Base-by-base conservation (phyloP, 2,329 filamentous ascomycete genomes). In the Cercospora brassicicola region DNA sequence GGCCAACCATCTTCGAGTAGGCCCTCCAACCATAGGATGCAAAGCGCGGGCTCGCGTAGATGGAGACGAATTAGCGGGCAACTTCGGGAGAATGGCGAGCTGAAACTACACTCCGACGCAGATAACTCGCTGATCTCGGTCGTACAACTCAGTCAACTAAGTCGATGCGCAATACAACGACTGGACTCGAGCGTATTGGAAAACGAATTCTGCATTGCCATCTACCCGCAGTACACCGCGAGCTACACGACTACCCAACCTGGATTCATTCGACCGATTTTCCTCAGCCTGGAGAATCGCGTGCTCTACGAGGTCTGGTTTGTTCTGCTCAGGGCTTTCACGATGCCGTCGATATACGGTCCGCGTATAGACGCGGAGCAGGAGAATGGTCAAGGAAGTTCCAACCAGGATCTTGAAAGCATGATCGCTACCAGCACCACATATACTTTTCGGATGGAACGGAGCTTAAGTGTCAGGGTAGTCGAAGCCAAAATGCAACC, bases 281-380 rank as follows among this genome's bases (percentile, higher is more conserved):
- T 96, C 77, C 84, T 99, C 36, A 91, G 92, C 3, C 81, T 97
- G 55, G 94, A 98, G 73, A 94, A 88, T 28, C 88, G 94, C 51
- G 89, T 96, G 6, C 84, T 96, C n/a, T 97, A 96, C 75, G 95
- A 99, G 78, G 95, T 97, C 11, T 99, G 95, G 95, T 94, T 96
- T 75, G 94, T 97, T 6, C 83, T 99, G 9, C 80, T 99, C 31
- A 88, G 94, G 70, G 93, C 94, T 0, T 97, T 97, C 78, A 93
- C 94, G 0, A 90, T 96, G 56, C 94, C 95, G 0, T 93, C 97
- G 74, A 85, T 98, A 11, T 98, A 97, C 77, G 92, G 89, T 1
- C 81, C 83, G 69, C 76, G 81, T 28, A 59, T 71, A n/a, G 67
- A 75, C 42, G 66, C 60, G 8, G 73, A 75, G 13, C 69, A 70